Evolutionary conservation across 2,329 filamentous ascomycete species (phyloP), one percentile per base, ranked within the genome.

Genomic region (Trichoderma oligosporum): DNA sequence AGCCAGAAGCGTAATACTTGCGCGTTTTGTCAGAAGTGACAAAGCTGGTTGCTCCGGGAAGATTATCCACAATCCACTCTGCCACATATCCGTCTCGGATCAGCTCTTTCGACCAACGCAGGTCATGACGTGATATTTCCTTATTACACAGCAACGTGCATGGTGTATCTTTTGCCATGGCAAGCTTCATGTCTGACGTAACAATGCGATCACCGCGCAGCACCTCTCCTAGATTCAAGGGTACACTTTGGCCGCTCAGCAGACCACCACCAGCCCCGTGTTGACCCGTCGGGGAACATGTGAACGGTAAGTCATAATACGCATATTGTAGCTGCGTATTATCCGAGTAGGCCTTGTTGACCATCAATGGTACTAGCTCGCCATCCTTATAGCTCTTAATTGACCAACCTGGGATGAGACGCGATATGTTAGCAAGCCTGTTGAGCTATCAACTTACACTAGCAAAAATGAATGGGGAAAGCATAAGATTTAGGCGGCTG

Each of bases 41-140:
- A 67, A 95, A 95, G 70, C 87, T 92, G 7, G 91, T 95, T 33
- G 91, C 91, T 6, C 91, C 91, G 1, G 91, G 91, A 8, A 96
- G 78, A 66, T 96, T 96, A 71, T 96, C 91, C 62, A 94, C 88
- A 63, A 96, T 95, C 91, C 91, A 96, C 72, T 96, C 91, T 2
- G 86, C 86, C n/a, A 94, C 85, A 70, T 94, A 95, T 33, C 88
- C 89, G 53, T 91, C 82, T 60, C 81, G 82, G 36, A 96, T 86
- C 66, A 96, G 74, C 61, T 91, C 78, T 64, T 82, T 82, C 4
- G 88, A 87, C 68, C 84, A 82, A 64, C 81, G 79, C 58, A 95
- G 71, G 45, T 86, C 87, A 44, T 78, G 77, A 36, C 82, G 79
- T 61, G 82, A 81, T 14, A 94, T 77, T 55, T 86, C 79, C 49